phyloP scores from a whole-genome alignment of 352 stramenopile species.

The Elongisporangium senticosum region DNA sequence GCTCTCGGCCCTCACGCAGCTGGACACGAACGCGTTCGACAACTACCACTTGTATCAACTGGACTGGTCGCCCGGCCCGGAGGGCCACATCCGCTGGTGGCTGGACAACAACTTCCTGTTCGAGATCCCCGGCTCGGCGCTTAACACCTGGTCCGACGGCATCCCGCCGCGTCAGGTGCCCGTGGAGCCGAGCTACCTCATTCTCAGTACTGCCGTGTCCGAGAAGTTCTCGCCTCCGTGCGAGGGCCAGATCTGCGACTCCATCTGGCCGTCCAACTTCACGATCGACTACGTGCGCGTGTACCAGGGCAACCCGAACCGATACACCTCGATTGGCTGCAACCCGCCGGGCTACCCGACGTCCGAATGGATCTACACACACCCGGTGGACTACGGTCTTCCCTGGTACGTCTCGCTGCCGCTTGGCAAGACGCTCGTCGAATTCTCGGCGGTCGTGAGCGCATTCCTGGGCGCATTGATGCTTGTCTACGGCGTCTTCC shows the following conservation, averaged over 20 bases:
- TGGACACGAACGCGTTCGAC: slow-evolving; percentile 90
- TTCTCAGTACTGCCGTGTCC: slow-evolving; percentile 97
- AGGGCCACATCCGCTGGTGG: slow-evolving; percentile 93
- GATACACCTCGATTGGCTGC: slow-evolving; percentile 91
- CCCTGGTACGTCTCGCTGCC: slow-evolving; percentile 76
- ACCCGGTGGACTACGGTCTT: slow-evolving; percentile 80
- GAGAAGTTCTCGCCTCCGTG: slow-evolving; percentile 93
- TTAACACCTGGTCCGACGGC: slow-evolving; percentile 73
- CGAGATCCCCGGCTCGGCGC: slow-evolving; percentile 82
- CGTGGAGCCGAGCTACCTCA: slow-evolving; percentile 95
- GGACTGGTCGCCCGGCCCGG: slow-evolving; percentile 91
- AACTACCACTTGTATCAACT: slow-evolving; percentile 92
- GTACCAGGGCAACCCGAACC: slow-evolving; percentile 90
- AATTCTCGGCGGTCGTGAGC: slow-evolving; percentile 58
- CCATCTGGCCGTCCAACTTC: slow-evolving; percentile 88
- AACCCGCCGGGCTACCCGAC: slow-evolving; percentile 89
- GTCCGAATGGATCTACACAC: slow-evolving; percentile 86
- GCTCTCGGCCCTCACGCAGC: slow-evolving; percentile 90
- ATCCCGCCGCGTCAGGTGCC: slow-evolving; percentile 86
- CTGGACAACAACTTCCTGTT: slow-evolving; percentile 93
- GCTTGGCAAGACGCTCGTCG: slow-evolving; percentile 35
- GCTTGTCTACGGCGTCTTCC: slow-evolving; percentile 43
- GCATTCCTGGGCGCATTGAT: slow-evolving; percentile 46
- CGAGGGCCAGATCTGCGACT: slow-evolving; percentile 90
- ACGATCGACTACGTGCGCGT: slow-evolving; percentile 95